Evolutionary conservation across 1,139 yeast species (phyloP), one percentile per base, ranked within the genome.

Genomic region (Yamadazyma triangularis): DNA sequence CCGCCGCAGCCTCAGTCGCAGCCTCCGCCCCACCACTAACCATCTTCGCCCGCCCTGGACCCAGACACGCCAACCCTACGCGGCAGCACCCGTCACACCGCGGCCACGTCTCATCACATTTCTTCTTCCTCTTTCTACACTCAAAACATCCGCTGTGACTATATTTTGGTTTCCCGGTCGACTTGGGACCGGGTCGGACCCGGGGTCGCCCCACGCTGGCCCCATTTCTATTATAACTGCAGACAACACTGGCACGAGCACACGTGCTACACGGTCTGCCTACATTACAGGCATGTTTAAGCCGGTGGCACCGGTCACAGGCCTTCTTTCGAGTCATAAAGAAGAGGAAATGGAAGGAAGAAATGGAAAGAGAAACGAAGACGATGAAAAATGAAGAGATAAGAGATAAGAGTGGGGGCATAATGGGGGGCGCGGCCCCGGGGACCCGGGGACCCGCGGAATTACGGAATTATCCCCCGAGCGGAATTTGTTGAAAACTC

Each of bases 71-170:
- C 14, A 73, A 48, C 2, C 62, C 57, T 13, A 75, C 48, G 31
- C 80, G 53, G 3, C 45, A 35, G 48, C 83, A 77, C 28, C 74
- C 77, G 2, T 56, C 48, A 45, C 86, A 79, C 4, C 43, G 44
- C 4, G 86, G 86, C 38, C 64, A 62, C 0, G 50, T 50, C 44
- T 79, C 85, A 41, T 78, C 77, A 45, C 86, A 79, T 39, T 81
- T 69, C 50, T 77, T 78, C 59, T 77, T 78, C 26, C 84, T 56
- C 32, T 64, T 62, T 32, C 82, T 70, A 42, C 86, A 79, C 0
- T 80, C 74, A 23, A 70, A 47, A 46, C 86, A 79, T 0, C 85
- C 86, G 40, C 60, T 63, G 39, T 69, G 64, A n/a, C 47, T 41
- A 28, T 44, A 44, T 15, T 26, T 30, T 5, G 23, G 9, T 23